Conservation (phyloP, 148 eudicot genomes). For the Persicaria tinctoria region DNA sequence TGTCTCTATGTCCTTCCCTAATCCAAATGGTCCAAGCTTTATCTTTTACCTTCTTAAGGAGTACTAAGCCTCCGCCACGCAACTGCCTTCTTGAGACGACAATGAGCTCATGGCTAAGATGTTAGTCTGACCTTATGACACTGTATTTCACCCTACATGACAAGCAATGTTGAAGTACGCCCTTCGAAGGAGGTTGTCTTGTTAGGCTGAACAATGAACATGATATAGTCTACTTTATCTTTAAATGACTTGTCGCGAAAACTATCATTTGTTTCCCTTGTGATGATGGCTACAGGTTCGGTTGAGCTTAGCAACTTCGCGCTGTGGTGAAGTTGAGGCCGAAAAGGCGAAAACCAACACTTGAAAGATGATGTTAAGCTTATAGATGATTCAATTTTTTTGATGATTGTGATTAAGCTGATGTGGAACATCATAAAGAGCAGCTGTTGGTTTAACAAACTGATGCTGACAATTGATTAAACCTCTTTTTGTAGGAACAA, state of each 20-base stretch:
- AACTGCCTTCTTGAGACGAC: no score
- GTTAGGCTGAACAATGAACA: slow-evolving; percentile 2
- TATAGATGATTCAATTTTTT: neutral
- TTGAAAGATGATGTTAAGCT: neutral
- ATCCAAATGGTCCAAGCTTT: neutral
- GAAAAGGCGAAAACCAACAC: neutral
- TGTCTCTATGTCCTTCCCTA: slow-evolving; percentile 2
- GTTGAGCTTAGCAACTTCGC: neutral
- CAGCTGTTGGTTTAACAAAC: neutral
- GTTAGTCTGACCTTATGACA: neutral
- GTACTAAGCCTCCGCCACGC: neutral
- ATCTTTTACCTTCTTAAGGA: neutral
- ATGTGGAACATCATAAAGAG: neutral
- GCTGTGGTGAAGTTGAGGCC: neutral
- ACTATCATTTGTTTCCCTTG: neutral
- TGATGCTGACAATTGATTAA: slow-evolving; percentile 2
- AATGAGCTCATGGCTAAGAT: neutral
- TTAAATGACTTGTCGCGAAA: neutral
- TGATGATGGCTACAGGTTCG: slow-evolving; percentile 6
- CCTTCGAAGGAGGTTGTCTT: neutral
- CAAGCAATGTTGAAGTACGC: neutral
- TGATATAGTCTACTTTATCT: neutral
- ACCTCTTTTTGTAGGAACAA: neutral
- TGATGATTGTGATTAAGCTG: slow-evolving; percentile 1
- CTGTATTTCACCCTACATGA: neutral